These are phyloP conservation scores for Bonia amplexicaulis DNA, from an alignment of 176 grass and related monocot genomes.

Conservation along the genomic window DNA sequence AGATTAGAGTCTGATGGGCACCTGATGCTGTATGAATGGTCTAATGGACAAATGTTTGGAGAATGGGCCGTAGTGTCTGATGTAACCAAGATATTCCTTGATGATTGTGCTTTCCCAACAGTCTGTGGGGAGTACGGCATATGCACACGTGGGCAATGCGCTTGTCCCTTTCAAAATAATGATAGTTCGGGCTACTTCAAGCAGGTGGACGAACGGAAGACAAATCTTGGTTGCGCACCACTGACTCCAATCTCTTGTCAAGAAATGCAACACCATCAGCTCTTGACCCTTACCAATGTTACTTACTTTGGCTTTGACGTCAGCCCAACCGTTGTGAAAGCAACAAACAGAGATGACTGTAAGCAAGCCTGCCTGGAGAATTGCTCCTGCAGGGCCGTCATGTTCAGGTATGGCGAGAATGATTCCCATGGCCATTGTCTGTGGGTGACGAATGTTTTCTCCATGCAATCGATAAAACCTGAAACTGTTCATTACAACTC, in stretches of 20 bases:
- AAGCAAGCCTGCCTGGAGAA: conserved; percentile 42
- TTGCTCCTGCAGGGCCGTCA: conserved; percentile 35
- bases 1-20: conserved; percentile 39
- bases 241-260: conserved; percentile 56
- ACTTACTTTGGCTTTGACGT: conserved; percentile 52
- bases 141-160: no score
- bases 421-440: conserved; percentile 4
- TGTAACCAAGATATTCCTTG: no score
- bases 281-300: conserved; percentile 33
- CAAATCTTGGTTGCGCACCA: conserved; percentile 43
- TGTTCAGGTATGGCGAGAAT: not conserved
- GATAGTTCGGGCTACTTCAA: no score
- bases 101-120: no score
- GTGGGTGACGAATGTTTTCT: conserved; percentile 26
- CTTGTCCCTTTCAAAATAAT: no score
- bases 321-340: conserved; percentile 7
- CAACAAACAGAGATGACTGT: conserved; percentile 12
- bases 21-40: conserved; percentile 41
- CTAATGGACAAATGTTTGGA: no score
- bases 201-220: conserved; percentile 16
- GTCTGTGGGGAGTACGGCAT: no score
- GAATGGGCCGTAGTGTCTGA: no score
- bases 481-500: conserved; percentile 34
- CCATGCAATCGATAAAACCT: conserved; percentile 25
- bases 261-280: conserved; percentile 39